Evolutionary conservation across 164 flowering plant species (phyloP).

Genomic region (Sedum album): DNA sequence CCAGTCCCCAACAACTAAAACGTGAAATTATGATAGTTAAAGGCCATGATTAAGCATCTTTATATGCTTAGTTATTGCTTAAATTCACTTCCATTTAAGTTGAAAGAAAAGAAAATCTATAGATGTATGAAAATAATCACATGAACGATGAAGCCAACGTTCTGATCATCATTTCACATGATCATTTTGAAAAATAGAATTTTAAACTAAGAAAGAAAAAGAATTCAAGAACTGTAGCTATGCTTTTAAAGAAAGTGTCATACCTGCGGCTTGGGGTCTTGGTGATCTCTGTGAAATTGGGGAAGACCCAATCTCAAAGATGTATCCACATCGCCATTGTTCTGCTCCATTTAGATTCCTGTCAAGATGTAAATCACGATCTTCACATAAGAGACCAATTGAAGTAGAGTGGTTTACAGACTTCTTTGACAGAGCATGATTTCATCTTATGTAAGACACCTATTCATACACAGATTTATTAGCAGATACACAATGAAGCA

Average conservation of each 20-base stretch:
- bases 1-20: neutral
- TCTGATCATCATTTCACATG: neutral
- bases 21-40: neutral
- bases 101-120: neutral
- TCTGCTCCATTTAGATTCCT: neutral
- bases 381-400: neutral
- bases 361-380: neutral
- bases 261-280: neutral
- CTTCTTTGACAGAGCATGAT: no score
- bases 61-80: no score
- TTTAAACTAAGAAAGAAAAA: neutral
- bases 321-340: neutral
- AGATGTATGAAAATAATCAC: neutral
- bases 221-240: neutral
- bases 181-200: neutral
- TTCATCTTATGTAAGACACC: neutral
- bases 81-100: neutral
- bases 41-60: neutral
- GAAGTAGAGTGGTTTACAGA: neutral
- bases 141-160: neutral
- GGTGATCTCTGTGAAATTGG: neutral
- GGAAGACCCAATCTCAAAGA: neutral
- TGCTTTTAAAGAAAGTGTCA: no score
- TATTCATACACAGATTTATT: neutral
- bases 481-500: neutral